Evolutionary conservation across 1,284 basidiomycete genomes (phyloP).

Genomic region (Salmacisia buchloeana): DNA sequence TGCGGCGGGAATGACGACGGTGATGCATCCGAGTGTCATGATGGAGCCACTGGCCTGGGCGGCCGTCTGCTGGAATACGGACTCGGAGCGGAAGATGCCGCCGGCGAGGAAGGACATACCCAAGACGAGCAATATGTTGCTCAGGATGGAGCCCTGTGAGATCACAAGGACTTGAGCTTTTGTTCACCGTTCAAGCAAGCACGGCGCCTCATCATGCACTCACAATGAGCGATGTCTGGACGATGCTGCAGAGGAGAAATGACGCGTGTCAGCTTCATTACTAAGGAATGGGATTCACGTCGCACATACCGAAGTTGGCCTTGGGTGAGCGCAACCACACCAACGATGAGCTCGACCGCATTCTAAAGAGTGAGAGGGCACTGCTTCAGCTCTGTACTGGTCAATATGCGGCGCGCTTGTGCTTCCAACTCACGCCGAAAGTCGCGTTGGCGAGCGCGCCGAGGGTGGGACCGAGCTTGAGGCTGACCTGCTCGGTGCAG

Average conservation of each 20-base stretch:
- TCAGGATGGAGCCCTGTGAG: slow-evolving; percentile 31
- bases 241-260: slow-evolving; percentile 19
- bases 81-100: slow-evolving; percentile 45
- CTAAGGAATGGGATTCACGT: background rate
- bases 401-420: background rate
- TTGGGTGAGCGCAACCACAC: slow-evolving; percentile 66
- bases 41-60: slow-evolving; percentile 53
- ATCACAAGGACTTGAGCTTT: no score
- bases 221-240: slow-evolving; percentile 44
- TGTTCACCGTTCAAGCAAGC: background rate
- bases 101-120: slow-evolving; percentile 46
- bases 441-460: slow-evolving; percentile 49
- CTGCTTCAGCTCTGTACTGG: background rate
- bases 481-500: slow-evolving; percentile 44
- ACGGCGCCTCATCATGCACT: background rate
- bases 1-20: slow-evolving; percentile 84
- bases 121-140: slow-evolving; percentile 46
- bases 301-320: slow-evolving; percentile 31
- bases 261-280: background rate
- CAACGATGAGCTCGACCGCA: slow-evolving; percentile 50
- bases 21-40: slow-evolving; percentile 82
- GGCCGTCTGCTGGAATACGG: slow-evolving; percentile 46
- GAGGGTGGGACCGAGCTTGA: slow-evolving; percentile 44
- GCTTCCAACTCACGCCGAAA: background rate
- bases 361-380: slow-evolving; percentile 29